phyloP scores from a whole-genome alignment of 1,284 basidiomycete species.

The Apiotrichum veenhuisii region DNA sequence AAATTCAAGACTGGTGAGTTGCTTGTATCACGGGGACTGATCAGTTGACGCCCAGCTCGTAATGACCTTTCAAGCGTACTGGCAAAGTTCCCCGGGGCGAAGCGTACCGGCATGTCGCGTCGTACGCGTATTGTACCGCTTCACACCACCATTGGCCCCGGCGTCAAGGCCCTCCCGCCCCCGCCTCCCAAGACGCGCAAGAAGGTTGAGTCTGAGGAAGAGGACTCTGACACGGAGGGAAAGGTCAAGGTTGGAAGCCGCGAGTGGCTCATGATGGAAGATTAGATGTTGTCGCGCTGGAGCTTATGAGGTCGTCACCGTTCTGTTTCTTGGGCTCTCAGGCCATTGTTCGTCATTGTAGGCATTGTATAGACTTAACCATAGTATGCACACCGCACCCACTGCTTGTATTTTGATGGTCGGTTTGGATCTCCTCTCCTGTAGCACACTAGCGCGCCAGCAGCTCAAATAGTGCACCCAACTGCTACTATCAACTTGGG shows the following conservation, averaged over 20 bases:
- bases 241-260: slow-evolving; percentile 30
- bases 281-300: slow-evolving; percentile 15
- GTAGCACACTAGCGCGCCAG: too few relatives aligned
- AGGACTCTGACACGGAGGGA: slow-evolving; percentile 32
- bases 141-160: slow-evolving; percentile 44
- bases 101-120: slow-evolving; percentile 42
- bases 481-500: too few relatives aligned
- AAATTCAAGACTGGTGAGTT: slow-evolving; percentile 39
- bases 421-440: too few relatives aligned
- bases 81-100: slow-evolving; percentile 39
- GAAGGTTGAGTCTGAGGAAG: slow-evolving; percentile 43
- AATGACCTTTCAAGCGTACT: slow-evolving; percentile 41
- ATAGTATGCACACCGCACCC: background rate
- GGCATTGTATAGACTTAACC: background rate
- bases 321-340: background rate
- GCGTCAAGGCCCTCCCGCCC: slow-evolving; percentile 43
- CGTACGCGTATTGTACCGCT: slow-evolving; percentile 38
- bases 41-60: slow-evolving; percentile 27
- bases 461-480: too few relatives aligned
- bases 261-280: slow-evolving; percentile 48
- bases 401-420: too few relatives aligned
- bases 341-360: background rate
- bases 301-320: background rate
- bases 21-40: background rate
- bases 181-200: slow-evolving; percentile 43